These are phyloP conservation scores for Gymnopilus dilepis DNA, from an alignment of 768 basidiomycete species.

Conservation along the genomic window DNA sequence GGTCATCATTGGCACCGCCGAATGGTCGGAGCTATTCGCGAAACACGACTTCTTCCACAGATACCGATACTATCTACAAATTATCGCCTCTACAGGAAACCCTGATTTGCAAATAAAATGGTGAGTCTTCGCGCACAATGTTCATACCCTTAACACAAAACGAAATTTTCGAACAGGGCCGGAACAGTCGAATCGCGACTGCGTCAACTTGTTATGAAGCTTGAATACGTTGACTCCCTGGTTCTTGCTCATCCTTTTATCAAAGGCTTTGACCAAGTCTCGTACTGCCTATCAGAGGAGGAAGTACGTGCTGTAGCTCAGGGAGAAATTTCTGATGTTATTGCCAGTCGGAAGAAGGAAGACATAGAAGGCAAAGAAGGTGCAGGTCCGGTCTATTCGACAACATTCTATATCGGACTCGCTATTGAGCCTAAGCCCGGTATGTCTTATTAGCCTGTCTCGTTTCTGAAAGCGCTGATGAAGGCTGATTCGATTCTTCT, in stretches of 20 bases:
- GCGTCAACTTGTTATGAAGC: conserved; percentile 96
- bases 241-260: conserved; percentile 93
- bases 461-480: conserved; percentile 7
- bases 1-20: conserved; percentile 81
- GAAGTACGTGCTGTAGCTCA: conserved; percentile 89
- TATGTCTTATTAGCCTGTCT: conserved; percentile 38
- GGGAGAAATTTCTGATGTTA: conserved; percentile 79
- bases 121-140: conserved; percentile 50
- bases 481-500: conserved; percentile 1
- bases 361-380: conserved; percentile 81
- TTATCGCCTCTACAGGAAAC: conserved; percentile 88
- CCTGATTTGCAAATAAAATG: conserved; percentile 92
- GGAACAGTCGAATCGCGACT: conserved; percentile 98
- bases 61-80: conserved; percentile 95
- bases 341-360: conserved; percentile 75
- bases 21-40: conserved; percentile 93
- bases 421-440: conserved; percentile 90
- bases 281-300: conserved; percentile 82
- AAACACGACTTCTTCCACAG: conserved; percentile 98
- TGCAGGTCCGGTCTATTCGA: conserved; percentile 84
- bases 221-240: conserved; percentile 94
- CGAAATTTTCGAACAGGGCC: conserved; percentile 45
- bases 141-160: not conserved
- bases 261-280: conserved; percentile 90
- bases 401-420: conserved; percentile 97